phyloP scores from a whole-genome alignment of 2,329 filamentous ascomycete species.

The Metarhizium guizhouense region DNA sequence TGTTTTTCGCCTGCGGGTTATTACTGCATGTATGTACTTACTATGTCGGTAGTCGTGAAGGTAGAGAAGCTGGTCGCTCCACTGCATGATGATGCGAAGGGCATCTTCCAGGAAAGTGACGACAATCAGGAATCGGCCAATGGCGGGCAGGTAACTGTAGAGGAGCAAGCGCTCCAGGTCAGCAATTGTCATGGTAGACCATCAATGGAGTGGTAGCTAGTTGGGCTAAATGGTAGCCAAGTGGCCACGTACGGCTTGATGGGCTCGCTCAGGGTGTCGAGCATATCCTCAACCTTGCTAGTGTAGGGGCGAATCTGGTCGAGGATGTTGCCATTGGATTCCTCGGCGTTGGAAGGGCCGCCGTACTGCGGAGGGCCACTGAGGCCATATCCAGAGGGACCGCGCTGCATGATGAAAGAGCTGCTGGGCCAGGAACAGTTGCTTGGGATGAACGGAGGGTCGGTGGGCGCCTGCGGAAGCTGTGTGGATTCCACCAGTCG shows the following conservation, averaged over 20 bases:
- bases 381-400: slow-evolving; percentile 75
- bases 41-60: slow-evolving; percentile 87
- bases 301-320: slow-evolving; percentile 90
- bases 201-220: not conserved
- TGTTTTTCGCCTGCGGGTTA: not conserved
- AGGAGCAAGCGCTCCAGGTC: slow-evolving; percentile 6
- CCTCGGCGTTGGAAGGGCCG: slow-evolving; percentile 39
- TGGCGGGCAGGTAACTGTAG: slow-evolving; percentile 80
- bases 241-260: slow-evolving; percentile 67
- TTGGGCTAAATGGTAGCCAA: not conserved
- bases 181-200: slow-evolving; percentile 7
- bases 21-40: slow-evolving; percentile 39
- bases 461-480: slow-evolving; percentile 1
- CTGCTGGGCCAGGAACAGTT: not conserved
- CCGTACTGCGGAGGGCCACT: slow-evolving; percentile 62
- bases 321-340: slow-evolving; percentile 53
- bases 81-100: slow-evolving; percentile 93
- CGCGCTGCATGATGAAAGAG: slow-evolving; percentile 38
- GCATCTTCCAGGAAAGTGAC: slow-evolving; percentile 98
- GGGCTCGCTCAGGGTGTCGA: slow-evolving; percentile 82
- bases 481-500: not conserved
- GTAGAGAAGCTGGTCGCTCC: slow-evolving; percentile 89
- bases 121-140: slow-evolving; percentile 95
- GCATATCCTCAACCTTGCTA: slow-evolving; percentile 92
- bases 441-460: not conserved